Base-by-base conservation (phyloP, 495 filamentous ascomycete genomes). In the Neurospora sp. region DNA sequence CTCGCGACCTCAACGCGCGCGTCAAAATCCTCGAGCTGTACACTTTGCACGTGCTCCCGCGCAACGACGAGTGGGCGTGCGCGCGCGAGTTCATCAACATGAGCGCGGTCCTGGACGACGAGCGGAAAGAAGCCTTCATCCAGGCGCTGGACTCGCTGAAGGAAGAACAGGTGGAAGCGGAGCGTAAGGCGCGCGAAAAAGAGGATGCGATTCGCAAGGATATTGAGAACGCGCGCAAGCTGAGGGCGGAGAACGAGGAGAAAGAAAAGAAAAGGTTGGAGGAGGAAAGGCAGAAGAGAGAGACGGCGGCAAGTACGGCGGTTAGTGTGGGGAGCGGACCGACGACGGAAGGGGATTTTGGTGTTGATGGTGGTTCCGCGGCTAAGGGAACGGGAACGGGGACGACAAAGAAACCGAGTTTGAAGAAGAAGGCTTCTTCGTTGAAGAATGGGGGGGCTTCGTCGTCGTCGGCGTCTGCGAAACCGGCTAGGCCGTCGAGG, bases 61-160 rank as follows among this genome's bases (percentile, higher is more conserved):
- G 92, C 45, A 97, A 97, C 76, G 89, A 90, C 41, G 93, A 98
- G 83, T 99, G 96, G 96, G 92, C 95, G 59, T 98, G 98, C 78
- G 93, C 96, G 0, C 86, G 87, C 37, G 92, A 96, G 75, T 98
- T 98, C 82, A 94, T 98, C 72, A 89, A 85, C 72, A 85, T 93
- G 73, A 93, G 88, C 77, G 88, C 94, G 44, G 87, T 96, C 31
- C 88, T 99, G 1, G 96, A 98, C 79, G 95, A 98, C 71, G 96
- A 98, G 79, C 88, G 92, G 41, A 90, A 92, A 79, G 96, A 98
- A 69, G 89, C 90, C 1, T 96, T 96, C 79, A 78, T 95, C 3
- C 91, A 93, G 75, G 92, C 86, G 9, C 80, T 89, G 8, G 91
- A 94, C 79, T 91, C 89, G 75, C 86, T 95, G 53, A 87, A 89